Evolutionary conservation across 768 basidiomycete species (phyloP).

Genomic region (Paxillus involutus): DNA sequence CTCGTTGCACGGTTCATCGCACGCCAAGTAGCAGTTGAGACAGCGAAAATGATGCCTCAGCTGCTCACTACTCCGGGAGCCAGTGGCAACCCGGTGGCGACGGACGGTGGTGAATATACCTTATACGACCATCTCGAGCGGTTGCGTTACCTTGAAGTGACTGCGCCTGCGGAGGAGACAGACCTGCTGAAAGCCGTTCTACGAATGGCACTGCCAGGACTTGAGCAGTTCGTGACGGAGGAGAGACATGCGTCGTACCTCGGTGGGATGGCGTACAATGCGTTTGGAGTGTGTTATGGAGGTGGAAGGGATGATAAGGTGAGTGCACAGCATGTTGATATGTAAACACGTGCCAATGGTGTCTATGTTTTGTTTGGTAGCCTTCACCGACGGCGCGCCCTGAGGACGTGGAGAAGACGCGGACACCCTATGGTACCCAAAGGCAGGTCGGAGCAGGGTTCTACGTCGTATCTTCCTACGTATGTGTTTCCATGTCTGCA

Average conservation of each 20-base stretch:
- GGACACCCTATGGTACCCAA: slow-evolving; percentile 74
- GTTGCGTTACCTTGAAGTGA: slow-evolving; percentile 63
- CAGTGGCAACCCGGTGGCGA: slow-evolving; percentile 22
- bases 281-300: slow-evolving; percentile 68
- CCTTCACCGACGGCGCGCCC: slow-evolving; percentile 53
- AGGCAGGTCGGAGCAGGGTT: slow-evolving; percentile 76
- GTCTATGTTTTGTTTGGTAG: slow-evolving; percentile 32
- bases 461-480: slow-evolving; percentile 77
- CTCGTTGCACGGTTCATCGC: slow-evolving; percentile 74
- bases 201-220: slow-evolving; percentile 60
- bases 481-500: slow-evolving; percentile 24
- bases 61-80: slow-evolving; percentile 4
- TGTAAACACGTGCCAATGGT: neutral
- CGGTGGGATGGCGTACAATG: slow-evolving; percentile 77
- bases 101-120: slow-evolving; percentile 54
- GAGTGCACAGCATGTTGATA: slow-evolving; percentile 8
- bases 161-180: slow-evolving; percentile 47
- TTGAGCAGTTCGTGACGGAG: slow-evolving; percentile 69
- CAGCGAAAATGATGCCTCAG: slow-evolving; percentile 48
- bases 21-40: slow-evolving; percentile 67
- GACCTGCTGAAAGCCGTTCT: slow-evolving; percentile 55
- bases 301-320: slow-evolving; percentile 75
- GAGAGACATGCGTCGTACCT: slow-evolving; percentile 59
- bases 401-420: slow-evolving; percentile 72
- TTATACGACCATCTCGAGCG: slow-evolving; percentile 79